Evolutionary conservation across 441 rosid genomes (phyloP), one percentile per base, ranked within the genome.

Genomic region (Pelargonium myrrhifolium): DNA sequence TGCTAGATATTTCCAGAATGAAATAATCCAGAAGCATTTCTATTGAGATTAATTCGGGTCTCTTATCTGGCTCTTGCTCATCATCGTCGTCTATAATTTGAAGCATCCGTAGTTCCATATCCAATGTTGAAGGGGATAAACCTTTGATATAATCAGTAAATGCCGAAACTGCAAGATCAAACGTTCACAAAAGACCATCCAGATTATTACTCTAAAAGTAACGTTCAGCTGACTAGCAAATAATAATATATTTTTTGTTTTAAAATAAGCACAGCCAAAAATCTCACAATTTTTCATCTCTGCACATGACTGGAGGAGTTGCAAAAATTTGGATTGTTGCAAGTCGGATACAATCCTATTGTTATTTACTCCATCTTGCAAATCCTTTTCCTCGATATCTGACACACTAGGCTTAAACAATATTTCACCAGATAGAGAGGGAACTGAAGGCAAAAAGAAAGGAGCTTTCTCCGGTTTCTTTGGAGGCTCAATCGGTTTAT

Each of bases 401-500:
- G 72, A 72, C 62, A 84, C 95, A 74, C 83, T 80, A 9, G 90
- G 78, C 74, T 84, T 84, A 71, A 94, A 94, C 53, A 84, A 64
- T 72, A 94, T 85, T 75, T 92, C 93, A 70, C 99, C 98, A 61
- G 96, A 92, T 55, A 92, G 90, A 7, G 92, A 92, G 56, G 96
- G 92, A 72, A 85, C 63, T 12, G 93, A 85, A 60, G 98, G 98
- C 86, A 94, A 77, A 82, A 90, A 94, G 81, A 94, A 94, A 60
- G 97, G 97, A 78, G 92, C 92, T 74, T 81, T 87, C 69, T 83
- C 95, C 31, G 97, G 97, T 77, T 88, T 88, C 74, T 89, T 92
- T 3, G 95, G 99, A 67, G 98, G 95, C 83, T 92, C 96, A 11
- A 87, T 79, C 68, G 98, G 99, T 82, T 94, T 92, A 78, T 94